A percentile compares a stretch with the other conserved stretches of the same genome.
These are phyloP conservation scores for Chrysosporium queenslandicum DNA, from an alignment of 2,329 filamentous ascomycete genomes.

Conservation along the genomic window DNA sequence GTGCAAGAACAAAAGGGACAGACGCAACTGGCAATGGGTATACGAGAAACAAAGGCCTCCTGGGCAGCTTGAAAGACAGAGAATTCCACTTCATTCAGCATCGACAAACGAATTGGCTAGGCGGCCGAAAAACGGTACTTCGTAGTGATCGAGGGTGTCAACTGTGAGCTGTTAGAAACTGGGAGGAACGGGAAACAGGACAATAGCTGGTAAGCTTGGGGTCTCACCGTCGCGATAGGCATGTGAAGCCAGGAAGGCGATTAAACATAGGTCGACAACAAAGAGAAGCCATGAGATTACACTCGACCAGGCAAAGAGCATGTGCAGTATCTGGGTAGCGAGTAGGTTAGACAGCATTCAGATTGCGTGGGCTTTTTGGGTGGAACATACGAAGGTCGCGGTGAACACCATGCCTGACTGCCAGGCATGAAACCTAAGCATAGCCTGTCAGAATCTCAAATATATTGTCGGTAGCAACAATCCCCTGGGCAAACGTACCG, in stretches of 20 bases:
- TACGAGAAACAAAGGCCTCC: background rate
- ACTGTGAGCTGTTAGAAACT: slow-evolving; percentile 34
- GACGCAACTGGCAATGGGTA: background rate
- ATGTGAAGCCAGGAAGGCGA: slow-evolving; percentile 63
- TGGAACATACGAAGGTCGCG: slow-evolving; percentile 44
- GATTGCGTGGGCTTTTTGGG: background rate
- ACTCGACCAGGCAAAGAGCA: slow-evolving; percentile 75
- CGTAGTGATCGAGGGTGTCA: slow-evolving; percentile 58
- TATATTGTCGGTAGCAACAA: too few relatives aligned
- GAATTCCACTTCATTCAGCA: slow-evolving; percentile 52
- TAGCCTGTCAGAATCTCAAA: slow-evolving; percentile 2
- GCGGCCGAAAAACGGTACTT: slow-evolving; percentile 76
- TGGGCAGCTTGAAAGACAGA: background rate
- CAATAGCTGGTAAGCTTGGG: slow-evolving; percentile 8
- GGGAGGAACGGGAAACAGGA: slow-evolving; percentile 13
- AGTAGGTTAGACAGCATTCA: background rate
- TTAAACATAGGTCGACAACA: slow-evolving; percentile 61
- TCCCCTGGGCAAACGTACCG: slow-evolving; percentile 52
- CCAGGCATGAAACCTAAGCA: slow-evolving; percentile 81
- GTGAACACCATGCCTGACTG: slow-evolving; percentile 79
- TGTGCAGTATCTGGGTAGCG: slow-evolving; percentile 59
- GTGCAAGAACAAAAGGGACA: background rate
- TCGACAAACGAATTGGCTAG: slow-evolving; percentile 84
- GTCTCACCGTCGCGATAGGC: slow-evolving; percentile 72
- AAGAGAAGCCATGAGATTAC: slow-evolving; percentile 79